Percentiles rank a stretch among this genome's conserved stretches.
Evolutionary conservation across 1,284 basidiomycete genomes (phyloP).

Genomic region (Marasmius fiardii): DNA sequence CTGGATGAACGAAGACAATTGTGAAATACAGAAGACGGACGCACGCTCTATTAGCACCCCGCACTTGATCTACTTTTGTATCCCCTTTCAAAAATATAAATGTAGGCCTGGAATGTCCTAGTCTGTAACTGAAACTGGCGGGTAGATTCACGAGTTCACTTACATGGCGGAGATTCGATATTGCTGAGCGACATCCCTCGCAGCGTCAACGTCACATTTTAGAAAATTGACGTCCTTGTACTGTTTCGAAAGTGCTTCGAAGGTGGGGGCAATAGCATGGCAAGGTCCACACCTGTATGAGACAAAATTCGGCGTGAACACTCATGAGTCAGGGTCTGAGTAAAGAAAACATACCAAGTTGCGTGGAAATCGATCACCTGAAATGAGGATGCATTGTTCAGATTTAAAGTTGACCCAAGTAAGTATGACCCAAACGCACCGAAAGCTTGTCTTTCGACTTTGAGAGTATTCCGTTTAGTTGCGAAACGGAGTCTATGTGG

Average conservation of each 20-base stretch:
- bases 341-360: slow-evolving; percentile 48
- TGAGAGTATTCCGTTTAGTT: slow-evolving; percentile 59
- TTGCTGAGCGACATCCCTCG: slow-evolving; percentile 54
- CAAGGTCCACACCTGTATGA: slow-evolving; percentile 73
- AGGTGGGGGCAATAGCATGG: slow-evolving; percentile 72
- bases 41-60: slow-evolving; percentile 64
- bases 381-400: not conserved
- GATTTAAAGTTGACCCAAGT: not conserved
- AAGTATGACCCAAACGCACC: slow-evolving; percentile 36
- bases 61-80: slow-evolving; percentile 63
- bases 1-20: not conserved
- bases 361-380: slow-evolving; percentile 85
- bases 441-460: slow-evolving; percentile 63
- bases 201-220: slow-evolving; percentile 77
- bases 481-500: slow-evolving; percentile 55
- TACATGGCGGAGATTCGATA: slow-evolving; percentile 70
- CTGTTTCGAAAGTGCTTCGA: slow-evolving; percentile 63
- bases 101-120: slow-evolving; percentile 56
- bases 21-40: slow-evolving; percentile 19
- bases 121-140: not conserved
- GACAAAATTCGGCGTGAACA: not conserved
- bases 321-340: slow-evolving; percentile 12
- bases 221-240: slow-evolving; percentile 70
- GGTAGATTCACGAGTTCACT: slow-evolving; percentile 17
- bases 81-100: slow-evolving; percentile 73